Evolutionary conservation across 2,329 filamentous ascomycete species (phyloP).

Genomic region (Aspergillus fructus): DNA sequence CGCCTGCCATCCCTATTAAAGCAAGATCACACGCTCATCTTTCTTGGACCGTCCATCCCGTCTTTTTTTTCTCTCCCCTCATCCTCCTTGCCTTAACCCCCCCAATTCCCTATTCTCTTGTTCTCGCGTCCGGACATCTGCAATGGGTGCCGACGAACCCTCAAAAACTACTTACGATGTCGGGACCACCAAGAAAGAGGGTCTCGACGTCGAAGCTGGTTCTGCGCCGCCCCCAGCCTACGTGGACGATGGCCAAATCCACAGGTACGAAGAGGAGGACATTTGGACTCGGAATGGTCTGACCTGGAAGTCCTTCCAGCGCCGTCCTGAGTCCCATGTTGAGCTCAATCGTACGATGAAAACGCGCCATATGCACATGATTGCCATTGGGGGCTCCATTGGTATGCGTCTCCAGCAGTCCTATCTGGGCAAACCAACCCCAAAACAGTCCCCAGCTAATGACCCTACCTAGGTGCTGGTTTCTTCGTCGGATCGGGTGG

Average conservation of each 20-base stretch:
- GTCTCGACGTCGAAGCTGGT: conserved; percentile 1
- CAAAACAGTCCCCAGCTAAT: background rate
- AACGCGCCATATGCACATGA: conserved; percentile 40
- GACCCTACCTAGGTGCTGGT: conserved; percentile 7
- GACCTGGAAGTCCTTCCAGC: conserved; percentile 23
- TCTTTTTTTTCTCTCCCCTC: background rate
- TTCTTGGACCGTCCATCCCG: background rate
- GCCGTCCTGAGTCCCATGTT: conserved; percentile 8
- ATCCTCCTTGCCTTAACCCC: background rate
- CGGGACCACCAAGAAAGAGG: conserved; percentile 1
- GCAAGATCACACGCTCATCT: conserved; percentile 3
- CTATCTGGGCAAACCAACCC: too few species aligned
- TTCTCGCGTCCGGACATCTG: background rate
- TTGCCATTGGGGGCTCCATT: conserved; percentile 32
- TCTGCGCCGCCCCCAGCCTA: conserved; percentile 10
- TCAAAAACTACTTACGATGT: too few species aligned
- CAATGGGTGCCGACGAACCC: conserved; percentile 10
- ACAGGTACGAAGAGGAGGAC: conserved; percentile 15
- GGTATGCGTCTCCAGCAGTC: background rate
- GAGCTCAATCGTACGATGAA: conserved; percentile 27
- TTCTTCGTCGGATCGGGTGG: conserved; percentile 21
- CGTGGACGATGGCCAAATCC: conserved; percentile 6
- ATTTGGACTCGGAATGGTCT: conserved; percentile 26
- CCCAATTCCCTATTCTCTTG: background rate
- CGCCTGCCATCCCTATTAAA: conserved; percentile 5